Conservation (phyloP, 257 asterid species). For the Orobanche coerulescens region DNA sequence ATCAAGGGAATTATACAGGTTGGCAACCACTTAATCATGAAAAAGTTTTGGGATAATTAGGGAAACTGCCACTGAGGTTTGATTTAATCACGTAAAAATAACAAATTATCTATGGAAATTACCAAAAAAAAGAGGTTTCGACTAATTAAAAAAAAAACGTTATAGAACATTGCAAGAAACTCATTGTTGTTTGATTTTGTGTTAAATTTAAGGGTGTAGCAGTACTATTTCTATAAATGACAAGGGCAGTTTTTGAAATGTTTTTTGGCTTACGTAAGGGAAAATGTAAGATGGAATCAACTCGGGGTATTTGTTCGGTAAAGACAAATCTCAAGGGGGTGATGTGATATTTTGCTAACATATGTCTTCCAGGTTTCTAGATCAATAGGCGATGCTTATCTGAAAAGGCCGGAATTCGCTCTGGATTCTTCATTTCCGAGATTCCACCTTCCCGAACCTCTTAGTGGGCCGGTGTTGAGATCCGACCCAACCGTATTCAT, state of each 20-base stretch:
- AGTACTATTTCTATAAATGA: not conserved
- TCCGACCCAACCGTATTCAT: slow-evolving; percentile 58
- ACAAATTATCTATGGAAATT: not conserved
- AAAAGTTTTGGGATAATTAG: not conserved
- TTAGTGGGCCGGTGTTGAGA: slow-evolving; percentile 52
- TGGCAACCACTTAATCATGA: not conserved
- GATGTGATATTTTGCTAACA: not conserved
- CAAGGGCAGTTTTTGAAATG: too few relatives aligned
- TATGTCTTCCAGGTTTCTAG: slow-evolving; percentile 56
- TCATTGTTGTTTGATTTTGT: not conserved
- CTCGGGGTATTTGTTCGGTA: too few relatives aligned
- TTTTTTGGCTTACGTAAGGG: too few relatives aligned
- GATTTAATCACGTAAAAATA: too few relatives aligned
- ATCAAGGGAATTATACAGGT: slow-evolving; percentile 91
- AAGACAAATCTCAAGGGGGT: too few relatives aligned
- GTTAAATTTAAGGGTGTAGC: not conserved
- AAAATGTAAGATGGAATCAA: too few relatives aligned
- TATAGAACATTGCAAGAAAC: not conserved
- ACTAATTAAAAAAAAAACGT: not conserved
- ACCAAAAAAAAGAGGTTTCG: not conserved
- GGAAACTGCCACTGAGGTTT: too few relatives aligned
- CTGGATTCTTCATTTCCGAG: slow-evolving; percentile 44
- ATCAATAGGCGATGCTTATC: slow-evolving; percentile 85
- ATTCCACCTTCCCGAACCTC: slow-evolving; percentile 59
- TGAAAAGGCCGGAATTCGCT: slow-evolving; percentile 63